Evolutionary conservation across 192 early-diverging fungal genomes (phyloP), one percentile per base, ranked within the genome.

Genomic region (Cetraspora pellucida): DNA sequence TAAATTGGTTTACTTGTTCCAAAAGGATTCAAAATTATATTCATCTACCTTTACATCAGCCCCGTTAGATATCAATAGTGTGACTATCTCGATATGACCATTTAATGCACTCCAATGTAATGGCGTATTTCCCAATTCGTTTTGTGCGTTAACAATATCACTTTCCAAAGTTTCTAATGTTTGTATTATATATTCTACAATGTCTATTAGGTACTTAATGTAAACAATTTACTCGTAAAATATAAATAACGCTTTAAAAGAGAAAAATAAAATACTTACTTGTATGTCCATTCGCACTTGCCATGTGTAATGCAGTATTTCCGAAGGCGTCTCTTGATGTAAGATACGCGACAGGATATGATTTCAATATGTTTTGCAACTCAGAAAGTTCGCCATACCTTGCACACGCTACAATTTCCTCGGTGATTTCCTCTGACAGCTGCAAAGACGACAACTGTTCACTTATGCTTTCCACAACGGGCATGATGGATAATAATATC

Each of bases 21-120:
- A 7, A 63, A 61, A 37, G 60, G 16, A 63, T 30, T 63, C 11
- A 30, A 63, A 5, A 13, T 17, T 17, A 28, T 30, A 37, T 63
- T 43, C n/a, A n/a, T n/a, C n/a, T 85, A 88, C 87, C 82, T 88
- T 88, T 72, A 81, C 82, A 75, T 90, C 84, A 17, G 90, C 93
- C 28, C 92, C 93, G 57, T 80, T 76, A 3, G 66, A 79, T 13
- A 94, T 81, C 63, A 95, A 75, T 28, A 82, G 8, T 77, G 93
- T 80, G 8, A 93, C 92, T 57, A 86, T 83, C 55, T 90, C 85
- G 73, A 85, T 57, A 73, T 95, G 91, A 2, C 94, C 93, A 80
- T 95, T 95, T 7, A 94, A 81, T 13, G 93, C 92, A 63, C 93
- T 92, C 94, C 94, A 95, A 78, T 95, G 94, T 54, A 95, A 82